phyloP scores from a whole-genome alignment of 1,284 basidiomycete species.

The Sanghuangporus weigelae region DNA sequence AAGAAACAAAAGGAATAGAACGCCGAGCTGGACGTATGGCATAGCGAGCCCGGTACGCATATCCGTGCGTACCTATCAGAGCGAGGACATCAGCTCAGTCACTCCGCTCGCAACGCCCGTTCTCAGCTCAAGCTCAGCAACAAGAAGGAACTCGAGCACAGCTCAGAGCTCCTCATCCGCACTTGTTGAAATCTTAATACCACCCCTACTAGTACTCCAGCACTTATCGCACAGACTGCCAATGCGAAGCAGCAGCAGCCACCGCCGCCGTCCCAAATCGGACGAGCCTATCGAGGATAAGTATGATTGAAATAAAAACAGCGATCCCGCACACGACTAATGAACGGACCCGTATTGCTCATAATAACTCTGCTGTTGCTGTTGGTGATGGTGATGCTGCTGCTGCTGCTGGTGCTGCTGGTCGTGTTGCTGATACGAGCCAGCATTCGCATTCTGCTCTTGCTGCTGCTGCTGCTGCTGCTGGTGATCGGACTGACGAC shows the following conservation, averaged over 20 bases:
- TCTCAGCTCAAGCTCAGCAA: too few relatives aligned
- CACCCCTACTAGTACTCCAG: neutral
- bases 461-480: conserved; percentile 3
- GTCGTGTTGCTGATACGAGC: conserved; percentile 21
- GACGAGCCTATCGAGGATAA: conserved; percentile 6
- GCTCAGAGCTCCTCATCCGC: neutral
- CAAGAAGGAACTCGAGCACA: neutral
- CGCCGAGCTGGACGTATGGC: neutral
- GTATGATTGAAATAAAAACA: neutral
- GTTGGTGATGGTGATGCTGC: neutral
- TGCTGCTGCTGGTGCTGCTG: conserved; percentile 21
- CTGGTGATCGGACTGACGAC: neutral
- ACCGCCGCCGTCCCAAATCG: neutral
- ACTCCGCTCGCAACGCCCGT: too few relatives aligned
- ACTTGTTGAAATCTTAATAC: neutral
- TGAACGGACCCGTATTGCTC: conserved; percentile 15
- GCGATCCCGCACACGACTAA: conserved; percentile 6
- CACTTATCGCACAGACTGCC: neutral
- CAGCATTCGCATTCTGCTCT: neutral
- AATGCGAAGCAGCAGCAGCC: neutral
- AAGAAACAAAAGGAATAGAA: neutral
- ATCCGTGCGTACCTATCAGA: neutral
- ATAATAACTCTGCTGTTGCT: conserved; percentile 18
- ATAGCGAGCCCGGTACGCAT: too few relatives aligned
- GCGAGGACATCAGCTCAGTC: neutral